Base-by-base conservation (phyloP, 2,329 filamentous ascomycete species). In the Rasamsonia emersonii region DNA sequence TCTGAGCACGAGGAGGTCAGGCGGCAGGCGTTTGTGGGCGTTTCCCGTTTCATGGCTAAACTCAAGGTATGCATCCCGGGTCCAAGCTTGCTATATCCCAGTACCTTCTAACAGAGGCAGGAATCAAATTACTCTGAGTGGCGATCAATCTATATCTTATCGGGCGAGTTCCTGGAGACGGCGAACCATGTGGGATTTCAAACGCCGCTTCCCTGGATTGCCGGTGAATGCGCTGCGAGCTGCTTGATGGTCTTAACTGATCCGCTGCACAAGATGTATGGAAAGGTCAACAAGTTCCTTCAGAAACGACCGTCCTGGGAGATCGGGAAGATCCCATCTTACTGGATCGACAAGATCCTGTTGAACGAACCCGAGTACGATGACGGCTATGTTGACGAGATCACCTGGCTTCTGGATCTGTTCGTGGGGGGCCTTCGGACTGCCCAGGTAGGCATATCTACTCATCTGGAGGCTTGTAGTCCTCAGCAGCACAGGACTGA, bases 231-330 rank as follows among this genome's bases (percentile, higher is more conserved):
- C 46, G 79, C 85, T 5, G 70, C 73, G 28, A 75, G 77, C 42
- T 76, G 79, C 1, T 67, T 93, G 5, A 63, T 71, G 2, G 75
- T 93, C 10, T 62, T 93, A 27, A 72, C 70, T 14, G 79, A 85
- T 39, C 89, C 89, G 0, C 69, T 86, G 10, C 85, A 93, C 51
- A 75, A 75, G 38, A 72, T 95, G 21, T 96, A 94, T 54, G 75
- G 77, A 36, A 94, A 94, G 53, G 65, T 91, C 58, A 94, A 93
- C 62, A 68, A 71, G 4, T 95, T 88, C 54, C 72, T 96, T 20
- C 84, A 84, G 14, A 77, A 77, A 31, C 74, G 77, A 0, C 88
- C 89, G 1, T 58, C 69, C 15, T 96, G 89, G 89, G 70, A 78
- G 9, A 51, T 69, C 8, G 56, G 57, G 17, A 71, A 70, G 27